Evolutionary conservation across 768 basidiomycete genomes (phyloP).

Genomic region (Boletus sp.): DNA sequence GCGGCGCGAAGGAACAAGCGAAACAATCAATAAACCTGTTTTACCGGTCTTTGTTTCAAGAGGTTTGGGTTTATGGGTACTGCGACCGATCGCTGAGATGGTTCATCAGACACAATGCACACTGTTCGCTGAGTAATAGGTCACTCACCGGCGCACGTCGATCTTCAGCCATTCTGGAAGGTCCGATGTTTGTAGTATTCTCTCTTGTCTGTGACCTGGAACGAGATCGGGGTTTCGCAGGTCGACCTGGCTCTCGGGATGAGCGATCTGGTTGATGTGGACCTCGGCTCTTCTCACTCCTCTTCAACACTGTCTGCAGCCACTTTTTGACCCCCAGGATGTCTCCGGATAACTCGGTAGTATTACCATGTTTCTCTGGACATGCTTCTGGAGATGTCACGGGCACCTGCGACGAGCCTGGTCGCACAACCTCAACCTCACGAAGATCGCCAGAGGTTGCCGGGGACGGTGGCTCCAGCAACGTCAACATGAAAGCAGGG

Average conservation of each 20-base stretch:
- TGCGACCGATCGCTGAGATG: neutral
- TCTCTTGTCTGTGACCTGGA: neutral
- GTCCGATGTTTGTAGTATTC: neutral
- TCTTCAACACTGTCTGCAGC: neutral
- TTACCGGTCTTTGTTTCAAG: neutral
- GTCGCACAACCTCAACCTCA: neutral
- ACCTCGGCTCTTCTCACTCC: neutral
- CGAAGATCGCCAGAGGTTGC: neutral
- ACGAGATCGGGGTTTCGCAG: neutral
- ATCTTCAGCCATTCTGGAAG: neutral
- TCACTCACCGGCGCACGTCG: neutral
- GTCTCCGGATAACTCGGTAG: neutral
- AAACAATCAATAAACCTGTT: neutral
- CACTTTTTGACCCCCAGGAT: neutral
- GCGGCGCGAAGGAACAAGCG: neutral
- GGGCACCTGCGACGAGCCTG: neutral
- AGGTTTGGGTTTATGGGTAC: neutral
- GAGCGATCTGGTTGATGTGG: neutral
- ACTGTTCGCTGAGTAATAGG: neutral
- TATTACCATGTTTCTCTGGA: neutral
- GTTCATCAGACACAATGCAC: neutral
- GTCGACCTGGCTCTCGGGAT: neutral
- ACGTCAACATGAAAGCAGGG: neutral
- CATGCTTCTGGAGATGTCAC: no score
- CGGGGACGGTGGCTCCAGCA: neutral